Conservation (phyloP, 2,329 filamentous ascomycete species). For the Calonectria ilicicola region DNA sequence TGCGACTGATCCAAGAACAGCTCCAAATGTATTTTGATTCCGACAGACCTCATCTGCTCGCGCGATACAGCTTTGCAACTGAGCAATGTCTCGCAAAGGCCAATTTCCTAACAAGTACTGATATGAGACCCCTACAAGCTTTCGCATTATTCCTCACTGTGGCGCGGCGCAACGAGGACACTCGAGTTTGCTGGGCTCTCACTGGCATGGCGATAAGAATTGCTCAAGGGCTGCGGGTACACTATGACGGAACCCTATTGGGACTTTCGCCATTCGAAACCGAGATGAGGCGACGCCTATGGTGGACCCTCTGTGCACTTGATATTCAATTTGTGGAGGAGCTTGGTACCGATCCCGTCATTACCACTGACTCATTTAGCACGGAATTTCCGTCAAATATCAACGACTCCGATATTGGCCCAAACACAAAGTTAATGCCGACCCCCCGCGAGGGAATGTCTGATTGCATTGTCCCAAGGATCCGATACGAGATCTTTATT, state of each 20-base stretch:
- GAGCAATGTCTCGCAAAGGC: constrained; percentile 15
- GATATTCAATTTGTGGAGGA: constrained; percentile 13
- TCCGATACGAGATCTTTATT: neutral
- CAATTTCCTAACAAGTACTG: neutral
- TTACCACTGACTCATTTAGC: constrained; percentile 59
- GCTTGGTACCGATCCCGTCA: constrained; percentile 31
- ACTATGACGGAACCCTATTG: constrained; percentile 13
- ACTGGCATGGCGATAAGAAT: constrained; percentile 1
- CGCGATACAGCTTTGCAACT: constrained; percentile 4
- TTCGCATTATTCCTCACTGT: neutral
- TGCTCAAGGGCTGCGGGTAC: constrained; percentile 11
- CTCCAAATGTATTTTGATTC: neutral
- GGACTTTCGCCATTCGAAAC: constrained; percentile 15
- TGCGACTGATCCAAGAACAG: neutral
- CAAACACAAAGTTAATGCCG: neutral
- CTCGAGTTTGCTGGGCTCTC: constrained; percentile 5
- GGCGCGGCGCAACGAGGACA: constrained; percentile 4
- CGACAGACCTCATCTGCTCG: neutral
- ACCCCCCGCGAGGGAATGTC: neutral
- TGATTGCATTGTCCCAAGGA: neutral
- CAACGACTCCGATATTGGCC: constrained; percentile 59
- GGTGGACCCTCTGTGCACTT: constrained; percentile 23
- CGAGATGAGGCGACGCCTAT: constrained; percentile 21
- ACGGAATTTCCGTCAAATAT: constrained; percentile 66
- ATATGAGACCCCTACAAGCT: constrained; percentile 5